A percentile compares a stretch with the other conserved stretches of the same genome.
These are phyloP conservation scores for Dipteronia dyeriana DNA, from an alignment of 345 rosid genomes.

Conservation along the genomic window DNA sequence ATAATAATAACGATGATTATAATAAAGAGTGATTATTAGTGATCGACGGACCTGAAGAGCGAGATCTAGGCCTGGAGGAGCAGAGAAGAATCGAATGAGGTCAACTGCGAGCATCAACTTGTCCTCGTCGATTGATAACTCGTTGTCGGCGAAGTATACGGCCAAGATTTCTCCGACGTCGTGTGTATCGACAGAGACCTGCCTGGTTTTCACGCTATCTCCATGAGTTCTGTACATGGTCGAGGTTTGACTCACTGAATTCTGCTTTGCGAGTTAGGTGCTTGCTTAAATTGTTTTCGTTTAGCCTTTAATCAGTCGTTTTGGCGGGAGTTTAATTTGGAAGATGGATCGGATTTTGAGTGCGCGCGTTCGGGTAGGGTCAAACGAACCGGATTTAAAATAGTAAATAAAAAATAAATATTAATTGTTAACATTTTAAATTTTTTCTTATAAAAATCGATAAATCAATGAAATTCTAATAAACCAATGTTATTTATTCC, in stretches of 20 bases:
- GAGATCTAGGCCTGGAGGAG: slow-evolving; percentile 47
- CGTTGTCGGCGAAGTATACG: slow-evolving; percentile 61
- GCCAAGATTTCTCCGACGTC: slow-evolving; percentile 47
- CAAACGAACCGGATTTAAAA: too few relatives aligned
- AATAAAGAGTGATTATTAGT: neutral
- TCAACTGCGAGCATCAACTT: slow-evolving; percentile 50
- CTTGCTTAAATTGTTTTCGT: slow-evolving; percentile 2
- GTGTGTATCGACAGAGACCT: slow-evolving; percentile 31
- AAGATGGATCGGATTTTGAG: too few relatives aligned
- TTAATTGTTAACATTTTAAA: too few relatives aligned
- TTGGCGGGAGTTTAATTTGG: slow-evolving; percentile 30
- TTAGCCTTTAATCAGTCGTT: neutral
- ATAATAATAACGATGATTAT: neutral
- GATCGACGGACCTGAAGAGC: slow-evolving; percentile 56
- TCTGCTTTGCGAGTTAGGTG: neutral
- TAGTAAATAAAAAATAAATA: too few relatives aligned
- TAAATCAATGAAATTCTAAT: too few relatives aligned
- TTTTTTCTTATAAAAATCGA: too few relatives aligned
- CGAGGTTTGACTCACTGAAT: neutral
- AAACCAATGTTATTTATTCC: too few relatives aligned
- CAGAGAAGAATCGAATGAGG: slow-evolving; percentile 70
- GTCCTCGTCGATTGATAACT: slow-evolving; percentile 52
- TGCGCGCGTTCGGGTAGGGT: too few relatives aligned
- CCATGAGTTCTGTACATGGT: slow-evolving; percentile 39
- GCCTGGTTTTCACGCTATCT: slow-evolving; percentile 27